Conservation (phyloP, 2,329 filamentous ascomycete genomes). For the Penicillium sp. region DNA sequence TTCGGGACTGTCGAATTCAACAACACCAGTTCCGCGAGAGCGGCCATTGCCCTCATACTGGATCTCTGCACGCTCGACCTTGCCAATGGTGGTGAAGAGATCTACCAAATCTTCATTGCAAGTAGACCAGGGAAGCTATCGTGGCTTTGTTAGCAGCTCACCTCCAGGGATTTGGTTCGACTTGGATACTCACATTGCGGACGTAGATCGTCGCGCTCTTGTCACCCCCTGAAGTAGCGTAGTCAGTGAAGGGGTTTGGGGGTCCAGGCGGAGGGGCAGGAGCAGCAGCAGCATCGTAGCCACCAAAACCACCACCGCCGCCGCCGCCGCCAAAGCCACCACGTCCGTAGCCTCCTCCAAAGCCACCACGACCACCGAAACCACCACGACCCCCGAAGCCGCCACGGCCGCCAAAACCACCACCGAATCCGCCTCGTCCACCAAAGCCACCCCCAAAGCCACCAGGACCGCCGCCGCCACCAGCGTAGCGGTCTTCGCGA, state of each 20-base stretch:
- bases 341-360: constrained; percentile 36
- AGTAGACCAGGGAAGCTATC: constrained; percentile 92
- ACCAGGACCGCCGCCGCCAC: constrained; percentile 37
- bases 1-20: constrained; percentile 77
- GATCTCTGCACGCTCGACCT: constrained; percentile 97
- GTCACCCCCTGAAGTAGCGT: constrained; percentile 80
- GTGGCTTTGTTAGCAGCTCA: not conserved
- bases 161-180: not conserved
- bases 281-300: constrained; percentile 50
- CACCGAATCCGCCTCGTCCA: constrained; percentile 35
- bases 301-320: constrained; percentile 44
- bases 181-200: constrained; percentile 72
- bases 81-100: constrained; percentile 95
- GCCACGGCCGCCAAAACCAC: constrained; percentile 40
- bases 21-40: constrained; percentile 93
- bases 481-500: constrained; percentile 90
- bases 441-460: constrained; percentile 35
- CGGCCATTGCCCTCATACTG: constrained; percentile 97
- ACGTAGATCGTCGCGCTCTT: constrained; percentile 84
- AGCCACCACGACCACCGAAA: constrained; percentile 50
- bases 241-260: constrained; percentile 90
- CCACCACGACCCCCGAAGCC: constrained; percentile 51
- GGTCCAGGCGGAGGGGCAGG: constrained; percentile 49
- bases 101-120: constrained; percentile 97
- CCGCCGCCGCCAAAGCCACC: constrained; percentile 52